Base-by-base conservation (phyloP, 2,329 filamentous ascomycete species). In the Sarocladium brachiariae region DNA sequence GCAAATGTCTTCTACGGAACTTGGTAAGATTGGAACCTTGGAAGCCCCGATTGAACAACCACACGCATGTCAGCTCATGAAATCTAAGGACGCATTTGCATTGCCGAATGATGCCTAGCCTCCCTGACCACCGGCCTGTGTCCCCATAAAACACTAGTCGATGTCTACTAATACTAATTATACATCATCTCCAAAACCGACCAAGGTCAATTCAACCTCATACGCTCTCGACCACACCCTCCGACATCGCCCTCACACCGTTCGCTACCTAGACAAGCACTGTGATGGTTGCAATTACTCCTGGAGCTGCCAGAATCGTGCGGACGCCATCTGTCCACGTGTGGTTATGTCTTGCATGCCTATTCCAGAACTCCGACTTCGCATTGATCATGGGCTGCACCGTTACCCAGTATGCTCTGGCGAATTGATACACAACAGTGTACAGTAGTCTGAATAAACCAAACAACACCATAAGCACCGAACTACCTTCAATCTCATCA, bases 381-480 rank as follows among this genome's bases (percentile, higher is more conserved):
- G 56, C 54, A 56, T 70, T 58, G 52, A 74, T 70, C 11, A 72
- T 67, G 2, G 70, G 70, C 46, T 57, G 57, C 14, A 73, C 62
- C 11, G 65, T 53, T 35, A 50, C 52, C 67, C 62, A 70, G 57
- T 70, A 73, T 24, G 62, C 38, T n/a, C 27, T 50, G 24, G 62
- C 33, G 30, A 63, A 24, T 35, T 55, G 53, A 18, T 24, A 10
- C 13, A 45, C 35, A 33, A 31, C 21, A 46, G 16, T 18, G 25
- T 27, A 51, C 34, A 27, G 30, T 24, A 37, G 31, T 24, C 24
- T 34, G 27, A 21, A 27, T 9, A 13, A 25, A 8, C 39, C 33
- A 11, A 23, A 50, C n/a, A 27, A 24, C 8, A 16, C 27, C 46
- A 24, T 10, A 6, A 18, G 19, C 31, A 49, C 19, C 19, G 7